Evolutionary conservation across 225 moss, liverwort and hornwort genomes (phyloP), one percentile per base, ranked within the genome.

Genomic region (Bryoerythrophyllum caledonicum): DNA sequence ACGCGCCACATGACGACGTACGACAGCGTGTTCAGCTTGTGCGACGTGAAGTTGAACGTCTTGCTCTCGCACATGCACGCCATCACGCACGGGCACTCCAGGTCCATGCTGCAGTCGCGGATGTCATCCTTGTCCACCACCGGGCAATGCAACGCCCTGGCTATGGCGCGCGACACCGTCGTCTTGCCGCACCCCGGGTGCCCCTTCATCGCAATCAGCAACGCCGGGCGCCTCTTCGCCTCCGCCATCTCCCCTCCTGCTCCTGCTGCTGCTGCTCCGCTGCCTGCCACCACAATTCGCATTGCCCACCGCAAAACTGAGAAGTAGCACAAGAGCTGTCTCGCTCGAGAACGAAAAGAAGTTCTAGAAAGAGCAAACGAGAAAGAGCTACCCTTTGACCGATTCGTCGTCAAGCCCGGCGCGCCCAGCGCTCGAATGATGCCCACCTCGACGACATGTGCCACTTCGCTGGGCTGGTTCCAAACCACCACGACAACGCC

Each of bases 61-160:
- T 81, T 72, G 74, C 80, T 78, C 58, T 55, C 82, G 68, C 85
- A 85, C 25, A 55, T 82, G 82, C 85, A 85, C 62, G 79, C 26
- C 63, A 82, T 75, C 41, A 82, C 79, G 56, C 82, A 83, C 17
- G 83, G 67, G 68, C 78, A 83, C 73, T 88, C 88, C 44, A 91
- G 70, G 54, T 74, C 70, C 79, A 86, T 70, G 27, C 86, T 86
- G 73, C 86, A 86, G 80, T 91, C 90, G 27, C 90, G 90, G 67
- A 91, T 86, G 68, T 91, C 90, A 44, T 91, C 90, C 74, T 91
- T 91, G 84, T 91, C 90, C n/a, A 91, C 78, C 66, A 91, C 81
- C 17, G 88, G 88, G 74, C 88, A 91, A 68, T 74, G 81, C 64
- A 84, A 76, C 21, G 56, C 78, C 15, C n/a, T 55, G 15, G 86